Evolutionary conservation across 441 rosid species (phyloP), one percentile per base, ranked within the genome.

Genomic region (Corymbia citriodora): DNA sequence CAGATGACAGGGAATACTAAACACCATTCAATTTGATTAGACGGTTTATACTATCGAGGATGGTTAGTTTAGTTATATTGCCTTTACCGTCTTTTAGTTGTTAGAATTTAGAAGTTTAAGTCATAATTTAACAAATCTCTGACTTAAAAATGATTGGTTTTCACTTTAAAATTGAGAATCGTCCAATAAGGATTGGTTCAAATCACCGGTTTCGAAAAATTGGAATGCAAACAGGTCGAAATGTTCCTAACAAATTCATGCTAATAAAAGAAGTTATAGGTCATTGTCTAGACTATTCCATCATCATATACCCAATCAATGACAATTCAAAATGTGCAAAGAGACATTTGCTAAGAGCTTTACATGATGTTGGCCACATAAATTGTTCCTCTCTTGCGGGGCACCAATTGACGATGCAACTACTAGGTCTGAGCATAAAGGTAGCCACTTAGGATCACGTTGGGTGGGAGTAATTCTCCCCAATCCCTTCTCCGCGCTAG

Each of bases 91-190:
- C 48, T 9, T 18, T 70, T 9, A 33, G 12, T 31, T 31, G 45
- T 31, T 40, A 9, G 45, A 31, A 68, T 12, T 31, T 40, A 17
- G 45, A 31, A 68, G 11, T 68, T 31, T 17, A 40, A 31, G 48
- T 18, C 81, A 33, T 70, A 5, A 17, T 9, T 17, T 70, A 70
- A 33, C 25, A 13, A 21, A 33, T 33, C 81, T 33, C 23, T 18
- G 25, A 21, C 6, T 48, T 70, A 40, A 6, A 5, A 6, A 40
- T 40, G 6, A 40, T 40, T 6, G 5, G 5, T 40, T 40, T 6
- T 6, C 5, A 40, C 1, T 6, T 4, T 40, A 4, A 5, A 40
- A 40, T 40, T 5, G 6, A 40, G 45, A 40, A 40, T 1, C 5
- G 45, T 40, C 45, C 6, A 40, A 40, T 40, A 40, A 40, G 5